Evolutionary conservation across 192 early-diverging fungal species (phyloP).

Genomic region (Pilaira anomala): DNA sequence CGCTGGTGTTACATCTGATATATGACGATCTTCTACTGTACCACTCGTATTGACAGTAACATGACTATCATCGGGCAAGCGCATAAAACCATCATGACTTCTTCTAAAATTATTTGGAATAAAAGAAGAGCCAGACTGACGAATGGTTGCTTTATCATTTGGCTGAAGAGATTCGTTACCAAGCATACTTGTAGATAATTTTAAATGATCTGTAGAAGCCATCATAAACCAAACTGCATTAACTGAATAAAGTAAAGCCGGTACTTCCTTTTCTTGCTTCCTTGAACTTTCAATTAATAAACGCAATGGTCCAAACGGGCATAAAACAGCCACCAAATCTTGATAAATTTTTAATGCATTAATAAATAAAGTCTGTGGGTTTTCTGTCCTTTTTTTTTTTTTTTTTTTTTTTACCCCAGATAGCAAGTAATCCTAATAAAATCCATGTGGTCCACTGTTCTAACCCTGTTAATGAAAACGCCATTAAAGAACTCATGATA

Average conservation of each 20-base stretch:
- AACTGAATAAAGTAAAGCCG: conserved; percentile 70
- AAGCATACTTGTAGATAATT: conserved; percentile 19
- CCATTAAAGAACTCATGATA: conserved; percentile 79
- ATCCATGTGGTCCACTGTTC: conserved; percentile 85
- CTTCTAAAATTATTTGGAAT: not conserved
- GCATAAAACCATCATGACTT: conserved; percentile 21
- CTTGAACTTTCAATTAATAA: conserved; percentile 76
- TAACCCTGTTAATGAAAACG: conserved; percentile 64
- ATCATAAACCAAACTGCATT: conserved; percentile 80
- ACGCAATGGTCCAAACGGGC: conserved; percentile 83
- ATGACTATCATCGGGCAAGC: conserved; percentile 19
- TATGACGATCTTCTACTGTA: not conserved
- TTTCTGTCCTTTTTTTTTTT: not conserved
- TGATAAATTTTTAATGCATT: not conserved
- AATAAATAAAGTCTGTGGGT: not conserved
- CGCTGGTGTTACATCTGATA: not conserved
- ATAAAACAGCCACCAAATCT: conserved; percentile 88
- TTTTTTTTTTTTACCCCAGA: conserved; percentile 63
- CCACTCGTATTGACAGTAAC: not conserved
- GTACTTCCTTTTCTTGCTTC: conserved; percentile 72
- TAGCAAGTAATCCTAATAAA: conserved; percentile 68
- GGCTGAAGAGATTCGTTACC: not conserved
- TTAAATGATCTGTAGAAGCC: conserved; percentile 41
- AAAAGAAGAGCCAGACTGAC: conserved; percentile 1
- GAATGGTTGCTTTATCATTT: not conserved